A percentile compares a stretch with the other conserved stretches of the same genome.
These are phyloP conservation scores for Candida chauliodis DNA, from an alignment of 805 yeast genomes.

Conservation along the genomic window DNA sequence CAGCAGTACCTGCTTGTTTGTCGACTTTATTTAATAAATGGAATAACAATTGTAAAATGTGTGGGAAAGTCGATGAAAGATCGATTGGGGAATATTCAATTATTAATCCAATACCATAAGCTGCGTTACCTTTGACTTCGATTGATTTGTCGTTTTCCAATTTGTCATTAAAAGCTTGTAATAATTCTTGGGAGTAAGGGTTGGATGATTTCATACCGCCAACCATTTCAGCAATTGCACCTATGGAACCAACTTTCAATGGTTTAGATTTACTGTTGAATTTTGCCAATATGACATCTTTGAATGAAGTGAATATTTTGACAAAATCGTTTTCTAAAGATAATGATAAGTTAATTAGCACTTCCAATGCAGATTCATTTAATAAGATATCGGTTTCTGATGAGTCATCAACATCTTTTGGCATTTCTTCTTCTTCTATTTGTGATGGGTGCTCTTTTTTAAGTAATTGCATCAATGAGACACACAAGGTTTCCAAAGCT, in stretches of 20 bases:
- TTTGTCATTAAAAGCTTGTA: conserved; percentile 65
- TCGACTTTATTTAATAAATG: conserved; percentile 71
- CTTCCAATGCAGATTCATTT: conserved; percentile 82
- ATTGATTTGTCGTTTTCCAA: conserved; percentile 72
- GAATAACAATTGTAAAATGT: conserved; percentile 70
- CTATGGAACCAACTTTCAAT: conserved; percentile 81
- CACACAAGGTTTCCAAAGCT: conserved; percentile 62
- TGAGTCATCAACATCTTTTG: conserved; percentile 48
- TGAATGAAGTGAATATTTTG: conserved; percentile 68
- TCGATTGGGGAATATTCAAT: conserved; percentile 54
- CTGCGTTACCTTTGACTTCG: conserved; percentile 92
- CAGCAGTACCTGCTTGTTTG: conserved; percentile 44
- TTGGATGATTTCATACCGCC: conserved; percentile 65
- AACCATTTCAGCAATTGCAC: conserved; percentile 87
- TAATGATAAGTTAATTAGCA: conserved; percentile 68
- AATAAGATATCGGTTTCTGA: conserved; percentile 59
- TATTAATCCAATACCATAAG: conserved; percentile 89
- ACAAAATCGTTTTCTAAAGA: conserved; percentile 79
- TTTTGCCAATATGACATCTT: conserved; percentile 56
- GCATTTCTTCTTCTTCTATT: conserved; percentile 61
- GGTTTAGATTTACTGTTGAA: conserved; percentile 57
- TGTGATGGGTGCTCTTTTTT: conserved; percentile 85
- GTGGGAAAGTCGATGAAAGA: conserved; percentile 60
- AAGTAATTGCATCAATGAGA: conserved; percentile 66
- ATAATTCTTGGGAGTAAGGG: conserved; percentile 66